Evolutionary conservation across 495 filamentous ascomycete genomes (phyloP), one percentile per base, ranked within the genome.

Genomic region (Aspergillus conjunctus): DNA sequence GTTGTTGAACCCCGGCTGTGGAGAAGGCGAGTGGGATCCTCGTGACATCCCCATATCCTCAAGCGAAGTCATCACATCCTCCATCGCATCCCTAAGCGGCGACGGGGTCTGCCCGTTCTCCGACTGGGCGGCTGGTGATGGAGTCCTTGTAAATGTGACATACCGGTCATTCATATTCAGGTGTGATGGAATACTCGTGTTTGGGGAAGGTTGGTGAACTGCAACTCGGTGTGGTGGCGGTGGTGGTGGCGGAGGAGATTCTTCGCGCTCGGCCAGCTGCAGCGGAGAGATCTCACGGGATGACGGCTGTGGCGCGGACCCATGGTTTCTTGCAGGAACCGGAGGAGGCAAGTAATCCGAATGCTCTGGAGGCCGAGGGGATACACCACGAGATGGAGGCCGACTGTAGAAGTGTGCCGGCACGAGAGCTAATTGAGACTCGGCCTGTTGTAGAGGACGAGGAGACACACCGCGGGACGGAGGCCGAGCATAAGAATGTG

Each of bases 21-120:
- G 79, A 45, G 76, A 75, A n/a, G 76, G 72, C 10, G 77, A 77
- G 44, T 78, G 74, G 22, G 71, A 73, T 41, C 81, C 78, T 61
- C 78, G 77, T 31, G 83, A 77, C 64, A 89, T 79, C 17, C 87
- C 88, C 86, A 99, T 91, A 63, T 91, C 91, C 70, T 98, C 85
- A 53, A 99, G 75, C 33, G 94, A 96, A 59, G 92, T 92, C 87
- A 98, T 98, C 12, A 99, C 92, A 77, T 95, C 94, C 68, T 97
- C 93, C 93, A 98, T 98, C 0, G 94, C 94, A 71, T 92, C 89
- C 51, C 93, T 79, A 2, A 99, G 73, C 0, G 94, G 95, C 11
- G 94, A 97, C 5, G 94, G 94, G 0, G 94, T 98, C 63, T 91
- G 81, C 2, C 88, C 88, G 45, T 81, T 79, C 1, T 78, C 81